Evolutionary conservation across 495 filamentous ascomycete genomes (phyloP).

Genomic region (Baudoinia panamericana): DNA sequence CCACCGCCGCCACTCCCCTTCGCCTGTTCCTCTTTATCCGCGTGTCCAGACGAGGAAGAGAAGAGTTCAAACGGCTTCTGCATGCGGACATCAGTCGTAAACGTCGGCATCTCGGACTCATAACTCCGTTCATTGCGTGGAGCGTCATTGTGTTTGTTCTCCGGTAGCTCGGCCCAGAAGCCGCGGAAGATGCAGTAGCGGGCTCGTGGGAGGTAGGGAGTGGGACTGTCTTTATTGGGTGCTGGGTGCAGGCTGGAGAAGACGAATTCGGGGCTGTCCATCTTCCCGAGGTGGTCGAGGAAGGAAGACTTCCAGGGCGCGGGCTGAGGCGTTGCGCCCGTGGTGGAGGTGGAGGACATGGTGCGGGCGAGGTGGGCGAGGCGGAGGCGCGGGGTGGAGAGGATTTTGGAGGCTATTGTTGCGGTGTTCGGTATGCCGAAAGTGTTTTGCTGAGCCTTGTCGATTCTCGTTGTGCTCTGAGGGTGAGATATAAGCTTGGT

Average conservation of each 20-base stretch:
- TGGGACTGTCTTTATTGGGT: constrained; percentile 19
- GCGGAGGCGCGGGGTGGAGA: constrained; percentile 7
- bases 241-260: constrained; percentile 50
- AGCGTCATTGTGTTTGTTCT: constrained; percentile 53
- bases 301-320: constrained; percentile 59
- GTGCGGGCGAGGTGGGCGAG: constrained; percentile 18
- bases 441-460: too few relatives aligned
- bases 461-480: too few relatives aligned
- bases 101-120: constrained; percentile 60
- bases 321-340: constrained; percentile 15
- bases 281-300: constrained; percentile 47
- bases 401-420: constrained; percentile 21
- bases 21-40: constrained; percentile 25
- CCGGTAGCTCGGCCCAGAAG: constrained; percentile 58
- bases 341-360: constrained; percentile 22
- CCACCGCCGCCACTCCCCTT: constrained; percentile 50
- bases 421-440: too few relatives aligned
- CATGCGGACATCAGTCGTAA: constrained; percentile 84
- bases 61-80: constrained; percentile 63
- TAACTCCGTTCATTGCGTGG: constrained; percentile 52
- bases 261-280: constrained; percentile 54
- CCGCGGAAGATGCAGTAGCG: constrained; percentile 67
- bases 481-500: too few relatives aligned
- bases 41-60: constrained; percentile 30
- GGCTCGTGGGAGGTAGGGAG: constrained; percentile 41